Evolutionary conservation across 495 filamentous ascomycete genomes (phyloP), one percentile per base, ranked within the genome.

Genomic region (Patellaria atrata): DNA sequence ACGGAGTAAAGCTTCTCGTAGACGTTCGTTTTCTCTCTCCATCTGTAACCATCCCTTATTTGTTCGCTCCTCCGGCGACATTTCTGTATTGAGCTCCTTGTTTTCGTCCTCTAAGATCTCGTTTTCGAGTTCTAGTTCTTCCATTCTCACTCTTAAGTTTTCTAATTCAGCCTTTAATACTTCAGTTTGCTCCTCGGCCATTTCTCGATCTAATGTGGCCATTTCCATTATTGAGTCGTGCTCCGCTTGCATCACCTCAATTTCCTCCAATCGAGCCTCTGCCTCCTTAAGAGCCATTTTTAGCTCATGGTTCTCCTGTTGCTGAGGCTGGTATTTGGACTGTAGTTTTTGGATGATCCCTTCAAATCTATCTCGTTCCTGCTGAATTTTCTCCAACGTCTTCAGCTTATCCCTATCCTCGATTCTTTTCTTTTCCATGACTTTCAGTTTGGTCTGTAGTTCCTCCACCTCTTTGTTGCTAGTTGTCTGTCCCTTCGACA

Each of bases 121-220:
- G 3, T 82, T 68, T 52, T 97, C 91, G 24, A 94, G 61, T 48
- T 87, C 70, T 2, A 91, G 62, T 54, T 96, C 89, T 50, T 96
- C 84, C 4, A 71, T 59, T 45, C 73, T 82, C 19, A 64, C 56
- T 44, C 79, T 77, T 27, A 92, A 56, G 3, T 70, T 62, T n/a
- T 92, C 81, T 13, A 86, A 64, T 54, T 96, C 89, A 2, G 70
- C 66, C 51, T 79, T 86, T 21, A 77, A 63, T 12, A 71, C 68
- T 42, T 96, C 89, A 4, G 80, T 77, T 22, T 73, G 81, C 51
- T 96, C 87, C 55, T 94, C 87, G 2, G 89, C 91, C 84, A 96
- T 94, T 55, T 96, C 87, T 11, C 83, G 68, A 50, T 97, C 89
- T 13, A 97, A 61, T 0, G 78, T 76, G 12, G 82, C 82, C 60